Percentiles rank a stretch among this genome's conserved stretches.
These are phyloP conservation scores for Sicyos baderoa DNA, from an alignment of 306 rosid genomes.

Conservation along the genomic window DNA sequence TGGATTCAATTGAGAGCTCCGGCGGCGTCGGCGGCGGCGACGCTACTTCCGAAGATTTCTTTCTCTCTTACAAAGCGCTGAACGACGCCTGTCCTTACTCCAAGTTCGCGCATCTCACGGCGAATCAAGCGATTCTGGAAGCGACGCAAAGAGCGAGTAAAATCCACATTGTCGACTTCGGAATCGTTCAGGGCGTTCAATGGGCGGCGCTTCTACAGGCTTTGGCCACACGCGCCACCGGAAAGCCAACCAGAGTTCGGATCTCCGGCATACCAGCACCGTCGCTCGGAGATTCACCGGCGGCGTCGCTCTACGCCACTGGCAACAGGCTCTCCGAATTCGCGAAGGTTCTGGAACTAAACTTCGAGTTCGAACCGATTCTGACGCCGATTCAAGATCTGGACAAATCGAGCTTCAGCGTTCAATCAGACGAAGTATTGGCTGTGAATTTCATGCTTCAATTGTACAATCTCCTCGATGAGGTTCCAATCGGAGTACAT, in stretches of 20 bases:
- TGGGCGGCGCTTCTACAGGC: slow-evolving; percentile 96
- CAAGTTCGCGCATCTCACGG: slow-evolving; percentile 82
- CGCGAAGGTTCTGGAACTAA: slow-evolving; percentile 59
- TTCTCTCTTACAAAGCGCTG: slow-evolving; percentile 61
- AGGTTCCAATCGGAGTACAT: slow-evolving; percentile 39
- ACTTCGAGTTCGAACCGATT: slow-evolving; percentile 65
- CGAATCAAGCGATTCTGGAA: slow-evolving; percentile 90
- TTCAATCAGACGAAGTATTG: slow-evolving; percentile 52
- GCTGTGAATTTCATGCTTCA: slow-evolving; percentile 96
- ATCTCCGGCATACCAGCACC: slow-evolving; percentile 91
- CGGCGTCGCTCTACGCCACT: slow-evolving; percentile 55
- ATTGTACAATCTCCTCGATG: slow-evolving; percentile 65
- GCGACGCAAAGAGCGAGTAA: slow-evolving; percentile 49
- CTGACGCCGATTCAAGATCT: slow-evolving; percentile 60
- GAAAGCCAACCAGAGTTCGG: slow-evolving; percentile 56
- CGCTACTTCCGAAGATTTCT: slow-evolving; percentile 46
- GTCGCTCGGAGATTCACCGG: slow-evolving; percentile 51
- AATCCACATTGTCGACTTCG: slow-evolving; percentile 85
- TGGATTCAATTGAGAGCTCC: slow-evolving; percentile 18
- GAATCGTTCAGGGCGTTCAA: slow-evolving; percentile 83
- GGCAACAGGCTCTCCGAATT: slow-evolving; percentile 70
- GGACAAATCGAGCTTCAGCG: slow-evolving; percentile 42
- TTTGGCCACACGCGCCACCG: slow-evolving; percentile 70
- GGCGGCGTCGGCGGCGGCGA: not conserved
- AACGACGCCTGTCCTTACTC: slow-evolving; percentile 95